Evolutionary conservation across 2,329 filamentous ascomycete genomes (phyloP).

Genomic region (Fonsecaea nubica): DNA sequence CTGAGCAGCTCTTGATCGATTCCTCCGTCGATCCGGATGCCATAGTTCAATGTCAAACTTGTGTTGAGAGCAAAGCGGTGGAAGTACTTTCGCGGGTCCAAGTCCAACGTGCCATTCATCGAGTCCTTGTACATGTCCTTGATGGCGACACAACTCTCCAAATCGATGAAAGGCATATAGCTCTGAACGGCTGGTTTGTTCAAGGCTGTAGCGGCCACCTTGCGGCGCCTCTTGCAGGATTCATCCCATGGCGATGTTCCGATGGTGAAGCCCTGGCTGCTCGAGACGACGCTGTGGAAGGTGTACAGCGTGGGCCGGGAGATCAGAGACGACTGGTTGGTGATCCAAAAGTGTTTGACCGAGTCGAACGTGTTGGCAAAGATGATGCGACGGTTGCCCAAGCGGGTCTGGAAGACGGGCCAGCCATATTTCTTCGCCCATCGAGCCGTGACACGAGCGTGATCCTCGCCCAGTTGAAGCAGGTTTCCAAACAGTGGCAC

Average conservation of each 20-base stretch:
- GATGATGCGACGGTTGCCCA: slow-evolving; percentile 65
- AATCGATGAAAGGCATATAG: slow-evolving; percentile 82
- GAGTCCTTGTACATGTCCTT: slow-evolving; percentile 73
- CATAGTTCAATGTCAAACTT: slow-evolving; percentile 78
- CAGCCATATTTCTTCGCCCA: slow-evolving; percentile 66
- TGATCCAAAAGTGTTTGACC: slow-evolving; percentile 76
- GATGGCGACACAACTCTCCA: slow-evolving; percentile 74
- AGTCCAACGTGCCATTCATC: slow-evolving; percentile 64
- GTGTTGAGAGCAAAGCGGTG: slow-evolving; percentile 79
- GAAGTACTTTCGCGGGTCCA: slow-evolving; percentile 76
- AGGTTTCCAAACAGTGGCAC: slow-evolving; percentile 69
- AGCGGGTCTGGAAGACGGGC: slow-evolving; percentile 64
- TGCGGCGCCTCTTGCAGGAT: slow-evolving; percentile 76
- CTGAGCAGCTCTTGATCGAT: slow-evolving; percentile 70
- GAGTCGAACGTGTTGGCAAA: slow-evolving; percentile 81
- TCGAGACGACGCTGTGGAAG: slow-evolving; percentile 79
- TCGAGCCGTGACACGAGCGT: slow-evolving; percentile 61
- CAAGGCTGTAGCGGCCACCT: slow-evolving; percentile 78
- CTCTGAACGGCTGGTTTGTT: slow-evolving; percentile 77
- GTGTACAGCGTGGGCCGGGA: slow-evolving; percentile 80
- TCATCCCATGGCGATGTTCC: slow-evolving; percentile 86
- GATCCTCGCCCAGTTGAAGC: slow-evolving; percentile 63
- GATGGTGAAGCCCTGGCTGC: slow-evolving; percentile 79
- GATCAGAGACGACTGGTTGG: slow-evolving; percentile 77
- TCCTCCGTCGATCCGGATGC: slow-evolving; percentile 74